phyloP scores from a whole-genome alignment of 2,329 filamentous ascomycete species.

The Chaetomium strumarium region DNA sequence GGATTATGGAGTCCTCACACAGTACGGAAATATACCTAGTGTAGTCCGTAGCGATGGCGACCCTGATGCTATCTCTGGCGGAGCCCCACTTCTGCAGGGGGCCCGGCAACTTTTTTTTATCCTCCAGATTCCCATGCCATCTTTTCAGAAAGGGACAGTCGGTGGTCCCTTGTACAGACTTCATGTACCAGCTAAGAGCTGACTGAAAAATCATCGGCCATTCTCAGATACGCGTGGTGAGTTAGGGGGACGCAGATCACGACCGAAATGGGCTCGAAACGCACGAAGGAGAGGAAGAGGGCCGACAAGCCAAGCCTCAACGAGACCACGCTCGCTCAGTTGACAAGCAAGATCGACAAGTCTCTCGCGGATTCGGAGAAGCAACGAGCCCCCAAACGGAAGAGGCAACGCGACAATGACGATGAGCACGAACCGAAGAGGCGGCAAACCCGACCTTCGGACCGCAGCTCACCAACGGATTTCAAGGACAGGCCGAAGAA shows the following conservation, averaged over 20 bases:
- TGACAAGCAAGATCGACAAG: slow-evolving; percentile 54
- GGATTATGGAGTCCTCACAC: too few relatives aligned
- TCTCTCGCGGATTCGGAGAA: slow-evolving; percentile 38
- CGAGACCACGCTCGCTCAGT: slow-evolving; percentile 43
- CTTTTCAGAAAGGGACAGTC: too few relatives aligned
- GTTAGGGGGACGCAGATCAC: background rate
- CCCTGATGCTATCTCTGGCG: too few relatives aligned
- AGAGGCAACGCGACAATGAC: slow-evolving; percentile 31
- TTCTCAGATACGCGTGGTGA: too few relatives aligned
- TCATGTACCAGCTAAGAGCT: too few relatives aligned
- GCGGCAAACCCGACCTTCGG: slow-evolving; percentile 26
- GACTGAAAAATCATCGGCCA: too few relatives aligned
- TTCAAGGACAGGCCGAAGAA: slow-evolving; percentile 13
- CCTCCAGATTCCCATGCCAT: too few relatives aligned
- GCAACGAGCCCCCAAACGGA: slow-evolving; percentile 37
- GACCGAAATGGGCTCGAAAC: slow-evolving; percentile 20
- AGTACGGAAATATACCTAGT: too few relatives aligned
- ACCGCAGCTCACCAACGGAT: slow-evolving; percentile 24
- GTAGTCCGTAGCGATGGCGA: too few relatives aligned
- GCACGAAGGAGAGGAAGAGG: slow-evolving; percentile 34
- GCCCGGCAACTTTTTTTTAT: too few relatives aligned
- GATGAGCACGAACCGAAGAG: slow-evolving; percentile 29
- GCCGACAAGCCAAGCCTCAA: slow-evolving; percentile 36
- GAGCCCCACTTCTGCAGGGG: too few relatives aligned
- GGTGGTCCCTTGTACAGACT: too few relatives aligned